These are phyloP conservation scores for Aureobasidium namibiae DNA, from an alignment of 2,329 filamentous ascomycete genomes.

Conservation along the genomic window DNA sequence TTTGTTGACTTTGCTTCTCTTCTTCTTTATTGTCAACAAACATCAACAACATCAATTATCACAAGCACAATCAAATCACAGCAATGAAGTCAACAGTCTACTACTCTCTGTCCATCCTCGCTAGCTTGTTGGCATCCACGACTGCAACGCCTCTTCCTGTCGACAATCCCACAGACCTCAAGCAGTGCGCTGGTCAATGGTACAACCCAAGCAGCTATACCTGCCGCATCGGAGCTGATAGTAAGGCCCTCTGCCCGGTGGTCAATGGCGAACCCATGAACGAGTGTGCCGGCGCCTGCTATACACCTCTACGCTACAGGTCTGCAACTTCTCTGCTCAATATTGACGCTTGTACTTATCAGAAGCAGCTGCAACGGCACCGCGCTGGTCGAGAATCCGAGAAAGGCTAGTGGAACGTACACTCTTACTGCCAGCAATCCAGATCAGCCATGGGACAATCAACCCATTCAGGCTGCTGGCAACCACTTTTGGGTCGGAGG, in stretches of 20 bases:
- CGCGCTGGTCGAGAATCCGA: not conserved
- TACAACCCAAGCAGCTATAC: slow-evolving; percentile 14
- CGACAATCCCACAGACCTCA: not conserved
- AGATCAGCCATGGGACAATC: slow-evolving; percentile 12
- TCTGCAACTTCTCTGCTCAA: not conserved
- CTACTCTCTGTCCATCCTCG: not conserved
- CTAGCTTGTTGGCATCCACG: not conserved
- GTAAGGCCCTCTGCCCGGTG: slow-evolving; percentile 14
- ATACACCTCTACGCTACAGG: slow-evolving; percentile 12
- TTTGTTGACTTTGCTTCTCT: not conserved
- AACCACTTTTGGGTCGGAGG: slow-evolving; percentile 15
- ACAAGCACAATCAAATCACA: not conserved
- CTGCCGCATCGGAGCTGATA: slow-evolving; percentile 9
- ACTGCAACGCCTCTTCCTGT: not conserved
- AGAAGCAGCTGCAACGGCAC: slow-evolving; percentile 1
- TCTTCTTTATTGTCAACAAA: not conserved
- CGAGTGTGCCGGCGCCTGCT: slow-evolving; percentile 14
- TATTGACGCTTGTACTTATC: not conserved
- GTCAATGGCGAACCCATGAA: slow-evolving; percentile 14
- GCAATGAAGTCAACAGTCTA: slow-evolving; percentile 1
- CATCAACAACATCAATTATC: not conserved
- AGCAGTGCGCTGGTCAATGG: slow-evolving; percentile 10
- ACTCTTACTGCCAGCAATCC: slow-evolving; percentile 16
- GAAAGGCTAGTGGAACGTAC: slow-evolving; percentile 8
- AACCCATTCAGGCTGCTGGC: slow-evolving; percentile 16